Evolutionary conservation across 1,284 basidiomycete genomes (phyloP).

Genomic region (Exobasidium cylindrosporum): DNA sequence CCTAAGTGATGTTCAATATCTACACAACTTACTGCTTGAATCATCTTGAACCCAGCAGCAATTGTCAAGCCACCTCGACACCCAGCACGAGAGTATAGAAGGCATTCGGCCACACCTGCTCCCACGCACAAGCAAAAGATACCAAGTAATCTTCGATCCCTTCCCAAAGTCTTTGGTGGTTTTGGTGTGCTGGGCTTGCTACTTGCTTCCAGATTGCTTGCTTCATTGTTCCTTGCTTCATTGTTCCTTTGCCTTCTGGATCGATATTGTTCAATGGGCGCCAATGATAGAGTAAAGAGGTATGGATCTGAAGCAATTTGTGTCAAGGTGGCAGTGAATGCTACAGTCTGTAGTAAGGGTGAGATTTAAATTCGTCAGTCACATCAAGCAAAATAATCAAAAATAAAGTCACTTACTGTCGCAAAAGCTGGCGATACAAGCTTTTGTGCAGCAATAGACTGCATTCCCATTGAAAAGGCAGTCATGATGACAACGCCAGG

Average conservation of each 20-base stretch:
- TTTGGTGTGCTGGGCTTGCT: slow-evolving; percentile 7
- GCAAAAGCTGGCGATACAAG: slow-evolving; percentile 42
- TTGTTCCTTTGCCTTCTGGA: background rate
- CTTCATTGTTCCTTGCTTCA: background rate
- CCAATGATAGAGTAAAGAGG: slow-evolving; percentile 32
- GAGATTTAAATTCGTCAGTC: background rate
- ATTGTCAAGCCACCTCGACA: slow-evolving; percentile 33
- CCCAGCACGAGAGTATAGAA: slow-evolving; percentile 32
- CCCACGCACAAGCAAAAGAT: slow-evolving; percentile 31
- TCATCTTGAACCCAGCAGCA: slow-evolving; percentile 35
- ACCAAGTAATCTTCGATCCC: slow-evolving; percentile 37
- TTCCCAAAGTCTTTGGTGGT: slow-evolving; percentile 23
- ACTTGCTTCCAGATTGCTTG: background rate
- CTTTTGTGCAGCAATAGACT: slow-evolving; percentile 42
- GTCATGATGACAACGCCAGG: slow-evolving; percentile 33
- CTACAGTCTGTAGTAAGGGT: too few species aligned
- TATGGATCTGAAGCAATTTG: slow-evolving; percentile 47
- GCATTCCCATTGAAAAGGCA: slow-evolving; percentile 41
- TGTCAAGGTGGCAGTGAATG: slow-evolving; percentile 45
- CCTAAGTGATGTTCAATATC: too few species aligned
- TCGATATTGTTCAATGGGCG: background rate
- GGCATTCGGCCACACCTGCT: slow-evolving; percentile 39
- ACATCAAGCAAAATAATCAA: background rate
- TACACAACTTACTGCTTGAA: too few species aligned
- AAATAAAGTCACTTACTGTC: slow-evolving; percentile 17